phyloP scores from a whole-genome alignment of 2,329 filamentous ascomycete genomes.

The Didymella keratinophila region DNA sequence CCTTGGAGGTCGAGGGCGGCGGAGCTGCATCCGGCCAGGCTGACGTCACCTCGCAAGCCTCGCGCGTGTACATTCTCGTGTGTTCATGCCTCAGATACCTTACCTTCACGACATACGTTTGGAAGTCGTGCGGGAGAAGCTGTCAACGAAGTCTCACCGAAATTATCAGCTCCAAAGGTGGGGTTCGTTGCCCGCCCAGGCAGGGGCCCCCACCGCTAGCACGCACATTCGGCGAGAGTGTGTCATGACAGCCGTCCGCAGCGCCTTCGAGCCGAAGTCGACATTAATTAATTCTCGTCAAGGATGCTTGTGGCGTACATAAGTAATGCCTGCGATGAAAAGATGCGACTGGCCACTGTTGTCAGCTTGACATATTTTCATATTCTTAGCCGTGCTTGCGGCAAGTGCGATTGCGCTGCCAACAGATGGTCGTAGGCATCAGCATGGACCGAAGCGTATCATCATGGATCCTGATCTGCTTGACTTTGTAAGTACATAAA shows the following conservation, averaged over 20 bases:
- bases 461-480: conserved; percentile 13
- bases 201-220: not conserved
- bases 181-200: not conserved
- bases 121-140: not conserved
- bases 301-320: not conserved
- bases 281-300: not conserved
- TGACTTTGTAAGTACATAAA: conserved; percentile 1
- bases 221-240: not conserved
- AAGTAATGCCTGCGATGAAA: not conserved
- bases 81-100: not conserved
- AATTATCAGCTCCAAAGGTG: not conserved
- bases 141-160: not conserved
- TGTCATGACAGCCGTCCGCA: not conserved
- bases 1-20: conserved; percentile 2
- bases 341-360: not conserved
- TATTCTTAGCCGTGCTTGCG: not conserved
- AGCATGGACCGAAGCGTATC: not conserved
- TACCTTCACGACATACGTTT: not conserved
- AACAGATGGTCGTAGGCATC: not conserved
- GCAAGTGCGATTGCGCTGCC: not conserved
- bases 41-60: conserved; percentile 18
- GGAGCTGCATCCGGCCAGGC: not conserved
- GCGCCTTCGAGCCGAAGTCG: not conserved
- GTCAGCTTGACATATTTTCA: not conserved
- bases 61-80: too few relatives aligned